Percentiles rank a stretch among this genome's conserved stretches.
Conservation (phyloP, 768 basidiomycete species). For the Rhizopogon vesiculosus region DNA sequence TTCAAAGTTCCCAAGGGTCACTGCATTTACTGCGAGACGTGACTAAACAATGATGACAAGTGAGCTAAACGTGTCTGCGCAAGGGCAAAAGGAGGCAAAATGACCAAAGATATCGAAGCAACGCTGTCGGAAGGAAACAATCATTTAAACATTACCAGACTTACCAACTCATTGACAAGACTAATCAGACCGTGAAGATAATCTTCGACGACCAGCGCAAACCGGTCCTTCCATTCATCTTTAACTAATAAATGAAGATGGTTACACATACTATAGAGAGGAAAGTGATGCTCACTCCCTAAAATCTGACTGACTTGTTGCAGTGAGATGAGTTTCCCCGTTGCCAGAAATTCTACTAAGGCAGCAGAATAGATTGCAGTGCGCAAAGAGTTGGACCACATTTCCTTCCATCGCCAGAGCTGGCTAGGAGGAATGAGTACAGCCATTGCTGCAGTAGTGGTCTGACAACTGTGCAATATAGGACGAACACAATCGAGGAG, state of each 20-base stretch:
- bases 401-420: slow-evolving; percentile 82
- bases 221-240: slow-evolving; percentile 63
- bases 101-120: too few species aligned
- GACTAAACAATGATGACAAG: slow-evolving; percentile 40
- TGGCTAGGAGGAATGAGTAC: slow-evolving; percentile 62
- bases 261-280: background rate
- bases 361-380: slow-evolving; percentile 62
- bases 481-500: slow-evolving; percentile 57
- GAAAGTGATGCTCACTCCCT: slow-evolving; percentile 52
- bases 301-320: slow-evolving; percentile 46
- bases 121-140: too few species aligned
- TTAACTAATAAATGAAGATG: slow-evolving; percentile 43
- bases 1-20: slow-evolving; percentile 79
- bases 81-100: background rate
- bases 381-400: slow-evolving; percentile 72
- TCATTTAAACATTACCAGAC: slow-evolving; percentile 11
- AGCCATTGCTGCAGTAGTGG: slow-evolving; percentile 47
- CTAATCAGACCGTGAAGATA: slow-evolving; percentile 79
- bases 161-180: slow-evolving; percentile 75
- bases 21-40: slow-evolving; percentile 72
- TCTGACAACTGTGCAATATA: slow-evolving; percentile 49
- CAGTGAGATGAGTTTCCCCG: slow-evolving; percentile 55
- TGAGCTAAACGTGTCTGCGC: slow-evolving; percentile 3
- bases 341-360: slow-evolving; percentile 60
- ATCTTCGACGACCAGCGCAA: slow-evolving; percentile 66